Conservation (phyloP, 2,329 filamentous ascomycete genomes). For the Aureobasidium sp. region DNA sequence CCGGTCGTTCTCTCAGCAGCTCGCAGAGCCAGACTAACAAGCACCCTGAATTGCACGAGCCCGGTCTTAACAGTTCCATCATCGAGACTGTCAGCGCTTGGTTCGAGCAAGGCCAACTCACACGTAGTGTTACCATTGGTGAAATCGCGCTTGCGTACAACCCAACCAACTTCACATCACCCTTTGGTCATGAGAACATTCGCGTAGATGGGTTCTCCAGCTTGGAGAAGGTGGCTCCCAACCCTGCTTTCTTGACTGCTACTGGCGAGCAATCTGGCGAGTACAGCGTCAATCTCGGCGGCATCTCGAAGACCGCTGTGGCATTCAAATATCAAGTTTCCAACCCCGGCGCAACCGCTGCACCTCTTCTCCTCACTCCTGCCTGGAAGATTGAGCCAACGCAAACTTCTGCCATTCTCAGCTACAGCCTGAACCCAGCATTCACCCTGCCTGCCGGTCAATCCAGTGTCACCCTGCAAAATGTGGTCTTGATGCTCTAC, state of each 20-base stretch:
- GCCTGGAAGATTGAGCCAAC: slow-evolving; percentile 77
- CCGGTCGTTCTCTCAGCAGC: slow-evolving; percentile 69
- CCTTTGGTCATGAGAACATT: slow-evolving; percentile 53
- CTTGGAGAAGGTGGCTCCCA: slow-evolving; percentile 90
- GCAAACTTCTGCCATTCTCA: slow-evolving; percentile 78
- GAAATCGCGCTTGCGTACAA: slow-evolving; percentile 88
- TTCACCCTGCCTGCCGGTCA: slow-evolving; percentile 43
- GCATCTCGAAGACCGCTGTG: slow-evolving; percentile 64
- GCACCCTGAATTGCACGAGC: slow-evolving; percentile 73
- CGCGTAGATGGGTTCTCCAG: slow-evolving; percentile 79
- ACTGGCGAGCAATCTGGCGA: slow-evolving; percentile 63
- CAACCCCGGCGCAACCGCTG: slow-evolving; percentile 53
- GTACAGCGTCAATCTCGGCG: slow-evolving; percentile 67
- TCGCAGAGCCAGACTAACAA: slow-evolving; percentile 57
- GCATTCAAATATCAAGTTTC: slow-evolving; percentile 93
- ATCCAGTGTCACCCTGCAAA: slow-evolving; percentile 53
- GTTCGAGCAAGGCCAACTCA: slow-evolving; percentile 68
- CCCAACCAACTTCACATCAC: slow-evolving; percentile 39
- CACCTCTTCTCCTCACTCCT: slow-evolving; percentile 66
- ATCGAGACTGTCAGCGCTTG: slow-evolving; percentile 85
- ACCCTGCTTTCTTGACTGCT: slow-evolving; percentile 81
- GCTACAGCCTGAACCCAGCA: slow-evolving; percentile 74
- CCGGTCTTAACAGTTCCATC: slow-evolving; percentile 79
- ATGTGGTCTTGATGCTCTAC: slow-evolving; percentile 65
- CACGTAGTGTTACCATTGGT: slow-evolving; percentile 67